Evolutionary conservation across 164 flowering plant species (phyloP).

Genomic region (Warburgia ugandensis): DNA sequence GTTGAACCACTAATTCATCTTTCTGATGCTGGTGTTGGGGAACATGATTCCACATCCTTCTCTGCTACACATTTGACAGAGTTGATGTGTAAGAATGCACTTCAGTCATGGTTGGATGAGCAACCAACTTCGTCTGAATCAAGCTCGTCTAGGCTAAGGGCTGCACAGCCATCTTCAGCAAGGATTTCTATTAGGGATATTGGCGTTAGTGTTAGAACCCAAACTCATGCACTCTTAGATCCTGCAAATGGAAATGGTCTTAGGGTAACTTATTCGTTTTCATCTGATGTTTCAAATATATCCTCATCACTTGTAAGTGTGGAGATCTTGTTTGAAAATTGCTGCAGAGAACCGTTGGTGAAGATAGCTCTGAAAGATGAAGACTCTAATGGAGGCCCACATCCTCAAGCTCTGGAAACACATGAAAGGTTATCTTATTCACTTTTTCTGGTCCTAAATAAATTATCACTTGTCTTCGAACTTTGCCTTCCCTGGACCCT

Average conservation of each 20-base stretch:
- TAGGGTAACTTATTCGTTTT: conserved; percentile 67
- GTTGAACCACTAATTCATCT: conserved; percentile 54
- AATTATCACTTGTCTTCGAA: background rate
- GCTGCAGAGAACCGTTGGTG: conserved; percentile 41
- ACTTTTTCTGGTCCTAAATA: background rate
- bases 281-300: conserved; percentile 64
- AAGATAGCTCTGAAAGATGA: conserved; percentile 51
- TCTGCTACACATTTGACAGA: conserved; percentile 41
- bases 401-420: conserved; percentile 27
- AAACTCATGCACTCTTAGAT: conserved; percentile 54
- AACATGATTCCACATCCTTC: conserved; percentile 16
- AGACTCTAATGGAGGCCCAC: conserved; percentile 34
- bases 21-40: conserved; percentile 43
- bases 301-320: conserved; percentile 61
- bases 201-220: conserved; percentile 40
- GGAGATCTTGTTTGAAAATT: conserved; percentile 56
- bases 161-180: conserved; percentile 40
- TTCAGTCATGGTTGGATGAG: conserved; percentile 88
- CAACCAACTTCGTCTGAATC: conserved; percentile 37
- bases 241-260: conserved; percentile 80
- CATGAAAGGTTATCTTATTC: conserved; percentile 40
- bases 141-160: conserved; percentile 27
- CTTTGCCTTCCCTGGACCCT: background rate
- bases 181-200: conserved; percentile 66
- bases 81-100: conserved; percentile 55